Conservation (phyloP, 306 rosid species). For the Begonia masoniana region DNA sequence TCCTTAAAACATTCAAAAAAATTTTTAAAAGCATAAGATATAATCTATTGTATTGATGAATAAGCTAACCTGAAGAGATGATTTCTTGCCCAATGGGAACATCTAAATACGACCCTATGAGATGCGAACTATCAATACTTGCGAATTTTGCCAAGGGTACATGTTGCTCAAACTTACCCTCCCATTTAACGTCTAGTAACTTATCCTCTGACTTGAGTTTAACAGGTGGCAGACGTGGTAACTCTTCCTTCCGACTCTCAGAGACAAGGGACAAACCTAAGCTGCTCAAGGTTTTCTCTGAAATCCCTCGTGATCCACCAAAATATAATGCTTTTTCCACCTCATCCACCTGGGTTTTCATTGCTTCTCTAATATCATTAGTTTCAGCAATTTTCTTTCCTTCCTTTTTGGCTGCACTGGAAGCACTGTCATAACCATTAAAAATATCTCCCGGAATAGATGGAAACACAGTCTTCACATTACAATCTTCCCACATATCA, state of each 20-base stretch:
- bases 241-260: slow-evolving; percentile 72
- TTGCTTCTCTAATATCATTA: slow-evolving; percentile 41
- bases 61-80: slow-evolving; percentile 55
- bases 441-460: slow-evolving; percentile 18
- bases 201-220: slow-evolving; percentile 83
- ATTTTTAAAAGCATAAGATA: slow-evolving; percentile 1
- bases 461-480: slow-evolving; percentile 74
- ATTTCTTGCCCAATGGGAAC: slow-evolving; percentile 92
- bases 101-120: slow-evolving; percentile 74
- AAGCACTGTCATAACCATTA: slow-evolving; percentile 35
- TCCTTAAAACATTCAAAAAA: too few relatives aligned
- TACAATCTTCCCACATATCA: slow-evolving; percentile 65
- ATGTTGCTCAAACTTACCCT: slow-evolving; percentile 67
- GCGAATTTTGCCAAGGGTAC: slow-evolving; percentile 34
- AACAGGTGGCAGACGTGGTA: slow-evolving; percentile 89
- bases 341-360: slow-evolving; percentile 80
- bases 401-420: slow-evolving; percentile 36
- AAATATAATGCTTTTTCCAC: slow-evolving; percentile 69
- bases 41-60: neutral
- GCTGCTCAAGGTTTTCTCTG: slow-evolving; percentile 37
- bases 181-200: slow-evolving; percentile 55
- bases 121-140: slow-evolving; percentile 38
- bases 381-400: slow-evolving; percentile 45
- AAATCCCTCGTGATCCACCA: slow-evolving; percentile 48
- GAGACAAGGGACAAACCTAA: slow-evolving; percentile 39